These are phyloP conservation scores for Mortierella sp. DNA, from an alignment of 371 early-diverging fungal genomes.

Conservation along the genomic window DNA sequence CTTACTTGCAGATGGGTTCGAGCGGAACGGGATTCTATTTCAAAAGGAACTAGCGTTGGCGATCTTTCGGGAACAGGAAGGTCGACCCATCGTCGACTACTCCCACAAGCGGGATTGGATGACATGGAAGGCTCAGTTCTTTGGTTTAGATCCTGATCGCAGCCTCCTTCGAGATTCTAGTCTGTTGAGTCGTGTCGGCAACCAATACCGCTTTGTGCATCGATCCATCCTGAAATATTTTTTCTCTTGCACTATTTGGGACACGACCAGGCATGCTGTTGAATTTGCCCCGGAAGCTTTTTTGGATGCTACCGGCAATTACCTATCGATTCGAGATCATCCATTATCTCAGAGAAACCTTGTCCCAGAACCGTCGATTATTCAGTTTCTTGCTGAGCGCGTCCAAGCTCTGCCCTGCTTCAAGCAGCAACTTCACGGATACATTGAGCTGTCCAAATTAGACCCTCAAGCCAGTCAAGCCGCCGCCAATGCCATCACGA, in stretches of 20 bases:
- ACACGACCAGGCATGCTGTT: not conserved
- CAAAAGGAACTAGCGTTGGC: not conserved
- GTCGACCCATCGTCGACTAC: not conserved
- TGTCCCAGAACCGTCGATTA: too few species aligned
- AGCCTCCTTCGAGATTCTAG: not conserved
- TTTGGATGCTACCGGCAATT: not conserved
- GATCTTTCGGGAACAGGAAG: not conserved
- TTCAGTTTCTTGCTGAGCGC: too few species aligned
- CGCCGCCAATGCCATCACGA: not conserved
- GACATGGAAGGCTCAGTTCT: not conserved
- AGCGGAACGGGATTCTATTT: too few species aligned
- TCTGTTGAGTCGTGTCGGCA: not conserved
- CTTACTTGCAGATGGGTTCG: too few species aligned
- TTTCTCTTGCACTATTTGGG: not conserved
- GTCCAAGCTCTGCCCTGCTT: not conserved
- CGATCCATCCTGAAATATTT: conserved; percentile 1
- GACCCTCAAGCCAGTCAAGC: not conserved
- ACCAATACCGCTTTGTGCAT: conserved; percentile 4
- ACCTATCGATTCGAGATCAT: too few species aligned
- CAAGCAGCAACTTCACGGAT: not conserved
- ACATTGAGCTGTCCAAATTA: not conserved
- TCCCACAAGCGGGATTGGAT: not conserved
- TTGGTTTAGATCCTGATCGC: too few species aligned
- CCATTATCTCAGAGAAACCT: too few species aligned
- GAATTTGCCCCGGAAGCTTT: not conserved